Percentiles rank a stretch among this genome's conserved stretches.
Conservation (phyloP, 176 grass and related monocot species). For the Rhynchospora tenuis region DNA sequence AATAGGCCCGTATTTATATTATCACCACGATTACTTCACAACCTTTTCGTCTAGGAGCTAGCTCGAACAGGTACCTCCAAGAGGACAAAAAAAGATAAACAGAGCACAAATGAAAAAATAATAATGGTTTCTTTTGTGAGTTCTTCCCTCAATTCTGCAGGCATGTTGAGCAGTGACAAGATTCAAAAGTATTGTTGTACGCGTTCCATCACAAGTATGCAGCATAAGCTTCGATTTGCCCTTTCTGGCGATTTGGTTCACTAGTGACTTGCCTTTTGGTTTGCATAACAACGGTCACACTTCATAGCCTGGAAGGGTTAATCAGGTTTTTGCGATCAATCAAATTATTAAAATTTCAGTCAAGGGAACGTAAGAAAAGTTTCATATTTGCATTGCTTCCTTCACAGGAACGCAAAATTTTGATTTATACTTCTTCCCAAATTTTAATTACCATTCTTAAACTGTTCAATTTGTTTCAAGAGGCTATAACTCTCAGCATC, state of each 20-base stretch:
- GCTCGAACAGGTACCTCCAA: too few species aligned
- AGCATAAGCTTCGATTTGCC: background rate
- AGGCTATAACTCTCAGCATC: conserved; percentile 80
- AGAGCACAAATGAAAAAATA: too few species aligned
- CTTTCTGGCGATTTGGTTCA: background rate
- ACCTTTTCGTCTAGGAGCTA: too few species aligned
- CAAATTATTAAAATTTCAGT: background rate
- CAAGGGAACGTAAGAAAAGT: background rate
- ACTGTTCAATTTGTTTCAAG: conserved; percentile 64
- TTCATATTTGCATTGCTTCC: background rate
- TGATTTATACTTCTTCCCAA: background rate
- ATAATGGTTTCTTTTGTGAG: too few species aligned
- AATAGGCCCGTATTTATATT: too few species aligned
- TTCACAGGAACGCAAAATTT: background rate
- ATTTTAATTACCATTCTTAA: conserved; percentile 24
- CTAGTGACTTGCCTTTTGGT: background rate
- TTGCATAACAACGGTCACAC: background rate
- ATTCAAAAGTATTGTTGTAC: background rate
- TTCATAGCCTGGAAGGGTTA: background rate
- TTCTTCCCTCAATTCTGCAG: too few species aligned
- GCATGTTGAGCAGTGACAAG: background rate
- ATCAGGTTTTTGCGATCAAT: background rate
- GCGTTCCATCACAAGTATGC: background rate
- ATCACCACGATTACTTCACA: too few species aligned
- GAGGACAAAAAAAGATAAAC: too few species aligned